Conservation (phyloP, 1,284 basidiomycete species). For the Thelephora terrestris region DNA sequence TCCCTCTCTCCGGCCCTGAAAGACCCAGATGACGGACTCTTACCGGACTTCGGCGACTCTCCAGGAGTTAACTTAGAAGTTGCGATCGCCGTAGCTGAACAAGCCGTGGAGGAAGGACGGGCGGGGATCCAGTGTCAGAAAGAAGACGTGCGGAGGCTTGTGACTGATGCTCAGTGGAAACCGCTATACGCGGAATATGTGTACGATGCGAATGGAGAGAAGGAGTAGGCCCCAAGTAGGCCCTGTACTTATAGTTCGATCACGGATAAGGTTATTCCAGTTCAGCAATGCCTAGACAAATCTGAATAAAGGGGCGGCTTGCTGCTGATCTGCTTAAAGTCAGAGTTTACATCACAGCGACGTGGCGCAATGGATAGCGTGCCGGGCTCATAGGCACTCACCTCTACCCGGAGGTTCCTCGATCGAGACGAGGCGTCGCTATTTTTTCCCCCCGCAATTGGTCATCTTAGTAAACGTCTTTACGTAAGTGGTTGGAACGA, state of each 20-base stretch:
- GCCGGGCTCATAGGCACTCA: slow-evolving; percentile 2
- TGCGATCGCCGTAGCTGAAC: slow-evolving; percentile 70
- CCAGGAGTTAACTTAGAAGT: slow-evolving; percentile 67
- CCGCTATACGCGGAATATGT: slow-evolving; percentile 56
- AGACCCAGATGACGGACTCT: slow-evolving; percentile 51
- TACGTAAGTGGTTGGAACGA: too few relatives aligned
- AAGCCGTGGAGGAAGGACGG: slow-evolving; percentile 64
- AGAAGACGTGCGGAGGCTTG: slow-evolving; percentile 42
- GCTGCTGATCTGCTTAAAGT: too few relatives aligned
- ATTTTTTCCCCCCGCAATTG: not conserved
- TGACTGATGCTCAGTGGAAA: slow-evolving; percentile 43
- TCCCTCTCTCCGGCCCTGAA: slow-evolving; percentile 65
- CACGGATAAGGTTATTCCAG: too few relatives aligned
- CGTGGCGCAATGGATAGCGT: slow-evolving; percentile 2
- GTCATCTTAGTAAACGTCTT: too few relatives aligned
- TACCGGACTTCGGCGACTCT: slow-evolving; percentile 67
- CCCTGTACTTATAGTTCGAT: too few relatives aligned
- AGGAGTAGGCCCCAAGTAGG: too few relatives aligned
- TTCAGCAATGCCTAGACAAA: too few relatives aligned
- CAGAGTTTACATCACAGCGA: not conserved
- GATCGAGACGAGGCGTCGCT: slow-evolving; percentile 2
- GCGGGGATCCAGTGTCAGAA: slow-evolving; percentile 43
- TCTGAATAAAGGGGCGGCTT: too few relatives aligned
- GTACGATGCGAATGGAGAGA: slow-evolving; percentile 48
- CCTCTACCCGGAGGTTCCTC: slow-evolving; percentile 2